A percentile compares a stretch with the other conserved stretches of the same genome.
These are phyloP conservation scores for Athelia psychrophila DNA, from an alignment of 1,284 basidiomycete species.

Conservation along the genomic window DNA sequence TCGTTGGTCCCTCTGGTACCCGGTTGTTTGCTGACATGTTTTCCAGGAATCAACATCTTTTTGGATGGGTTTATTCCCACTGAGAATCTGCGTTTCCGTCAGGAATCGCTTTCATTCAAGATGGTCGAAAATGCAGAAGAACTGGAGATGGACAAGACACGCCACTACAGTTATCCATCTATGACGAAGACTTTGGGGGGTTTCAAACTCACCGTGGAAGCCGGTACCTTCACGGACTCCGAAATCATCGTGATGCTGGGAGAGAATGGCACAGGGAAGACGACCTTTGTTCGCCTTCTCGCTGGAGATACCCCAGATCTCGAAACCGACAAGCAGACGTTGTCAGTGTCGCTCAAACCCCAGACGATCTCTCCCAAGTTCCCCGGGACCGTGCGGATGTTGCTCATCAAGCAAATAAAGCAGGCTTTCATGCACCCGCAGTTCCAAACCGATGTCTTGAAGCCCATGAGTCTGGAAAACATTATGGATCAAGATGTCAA, in stretches of 20 bases:
- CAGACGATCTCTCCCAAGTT: slow-evolving; percentile 97
- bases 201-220: slow-evolving; percentile 91
- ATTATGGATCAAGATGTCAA: slow-evolving; percentile 97
- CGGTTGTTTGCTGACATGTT: slow-evolving; percentile 8
- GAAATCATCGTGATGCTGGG: slow-evolving; percentile 98
- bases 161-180: slow-evolving; percentile 84
- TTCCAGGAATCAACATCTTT: slow-evolving; percentile 93
- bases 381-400: slow-evolving; percentile 89
- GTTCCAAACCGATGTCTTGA: slow-evolving; percentile 95
- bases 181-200: slow-evolving; percentile 94
- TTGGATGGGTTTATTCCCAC: slow-evolving; percentile 96
- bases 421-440: slow-evolving; percentile 94
- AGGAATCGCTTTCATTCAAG: slow-evolving; percentile 93
- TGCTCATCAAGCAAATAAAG: slow-evolving; percentile 93
- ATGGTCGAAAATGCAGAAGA: slow-evolving; percentile 95
- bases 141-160: slow-evolving; percentile 76
- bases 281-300: slow-evolving; percentile 91
- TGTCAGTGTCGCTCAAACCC: slow-evolving; percentile 90
- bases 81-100: slow-evolving; percentile 96
- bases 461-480: slow-evolving; percentile 91
- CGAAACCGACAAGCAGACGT: slow-evolving; percentile 75
- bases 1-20: slow-evolving; percentile 14
- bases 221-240: slow-evolving; percentile 89
- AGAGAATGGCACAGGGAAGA: slow-evolving; percentile 98
- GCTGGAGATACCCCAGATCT: slow-evolving; percentile 88